Evolutionary conservation across 805 yeast genomes (phyloP).

Genomic region (Spathaspora girioi): DNA sequence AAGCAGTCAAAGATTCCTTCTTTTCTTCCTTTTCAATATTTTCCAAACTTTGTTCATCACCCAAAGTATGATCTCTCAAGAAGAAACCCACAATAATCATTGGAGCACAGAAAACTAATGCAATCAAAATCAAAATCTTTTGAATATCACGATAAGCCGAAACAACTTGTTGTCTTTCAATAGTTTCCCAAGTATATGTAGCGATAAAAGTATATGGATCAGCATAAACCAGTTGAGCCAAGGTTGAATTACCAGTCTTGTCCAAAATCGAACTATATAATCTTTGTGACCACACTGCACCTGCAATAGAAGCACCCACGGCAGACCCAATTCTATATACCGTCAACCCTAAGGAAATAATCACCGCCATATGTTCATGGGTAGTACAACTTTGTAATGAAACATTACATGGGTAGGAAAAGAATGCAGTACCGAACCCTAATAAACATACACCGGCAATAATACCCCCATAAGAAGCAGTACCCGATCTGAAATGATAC

Average conservation of each 20-base stretch:
- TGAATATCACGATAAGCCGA: conserved; percentile 59
- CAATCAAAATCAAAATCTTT: conserved; percentile 52
- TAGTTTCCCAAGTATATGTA: conserved; percentile 57
- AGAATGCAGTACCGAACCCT: conserved; percentile 74
- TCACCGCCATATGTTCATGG: conserved; percentile 64
- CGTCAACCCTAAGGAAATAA: conserved; percentile 55
- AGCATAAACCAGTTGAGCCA: conserved; percentile 25
- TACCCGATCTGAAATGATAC: conserved; percentile 50
- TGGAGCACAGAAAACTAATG: conserved; percentile 52
- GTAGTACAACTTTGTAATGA: conserved; percentile 55
- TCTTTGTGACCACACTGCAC: conserved; percentile 67
- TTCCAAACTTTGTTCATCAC: conserved; percentile 24
- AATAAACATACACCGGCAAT: conserved; percentile 61
- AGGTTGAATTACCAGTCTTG: conserved; percentile 23
- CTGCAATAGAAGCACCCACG: conserved; percentile 59
- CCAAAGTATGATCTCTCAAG: conserved; percentile 51
- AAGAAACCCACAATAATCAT: conserved; percentile 45
- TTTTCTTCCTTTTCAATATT: conserved; percentile 1
- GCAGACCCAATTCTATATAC: conserved; percentile 62
- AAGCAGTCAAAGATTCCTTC: background rate
- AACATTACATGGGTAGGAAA: conserved; percentile 62
- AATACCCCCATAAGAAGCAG: conserved; percentile 45
- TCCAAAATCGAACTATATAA: conserved; percentile 44
- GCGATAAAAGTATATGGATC: conserved; percentile 50
- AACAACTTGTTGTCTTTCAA: conserved; percentile 56